Evolutionary conservation across 495 filamentous ascomycete genomes (phyloP), one percentile per base, ranked within the genome.

Genomic region (Rhypophila decipiens): DNA sequence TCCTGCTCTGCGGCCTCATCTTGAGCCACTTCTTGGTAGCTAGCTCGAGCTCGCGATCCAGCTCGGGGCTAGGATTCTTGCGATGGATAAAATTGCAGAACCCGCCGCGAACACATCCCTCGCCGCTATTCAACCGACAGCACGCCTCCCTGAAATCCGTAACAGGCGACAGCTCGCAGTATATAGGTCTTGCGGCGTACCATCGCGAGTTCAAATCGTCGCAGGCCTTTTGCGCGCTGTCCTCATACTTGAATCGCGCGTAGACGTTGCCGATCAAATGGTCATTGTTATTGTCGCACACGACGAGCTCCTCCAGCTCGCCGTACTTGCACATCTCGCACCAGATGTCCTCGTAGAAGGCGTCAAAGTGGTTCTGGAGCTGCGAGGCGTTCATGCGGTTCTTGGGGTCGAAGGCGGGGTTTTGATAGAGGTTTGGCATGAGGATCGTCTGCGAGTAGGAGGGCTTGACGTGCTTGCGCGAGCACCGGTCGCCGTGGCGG

Each of bases 11-110:
- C 47, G 90, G 77, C 21, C 90, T 88, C 64, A 79, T 77, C 74
- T 86, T 85, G 60, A 96, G 67, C 94, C 91, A 97, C 78, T 97
- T 97, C 80, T 94, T 94, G 54, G 89, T 96, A 41, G 77, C 75
- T 23, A 96, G 73, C 51, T 87, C 81, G 55, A 98, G 64, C 58
- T 97, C 94, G 36, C 88, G 70, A 20, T 98, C 94, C 47, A 98
- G 69, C 67, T 96, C 93, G 19, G 83, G 71, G 53, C 77, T 78
- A 4, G 93, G 91, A 63, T 97, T 90, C 75, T 97, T 97, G 46
- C 93, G 79, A 59, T 98, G 93, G 47, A 98, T 98, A 67, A 98
- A 98, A 63, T 98, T 98, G 76, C 93, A 98, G 72, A 97, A 97
- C 2, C 93, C 93, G 34, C 90, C 94, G 47, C 93, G 75, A 17